These are phyloP conservation scores for Leishmania guyanensis DNA, from an alignment of 208 protist genomes.

Conservation along the genomic window DNA sequence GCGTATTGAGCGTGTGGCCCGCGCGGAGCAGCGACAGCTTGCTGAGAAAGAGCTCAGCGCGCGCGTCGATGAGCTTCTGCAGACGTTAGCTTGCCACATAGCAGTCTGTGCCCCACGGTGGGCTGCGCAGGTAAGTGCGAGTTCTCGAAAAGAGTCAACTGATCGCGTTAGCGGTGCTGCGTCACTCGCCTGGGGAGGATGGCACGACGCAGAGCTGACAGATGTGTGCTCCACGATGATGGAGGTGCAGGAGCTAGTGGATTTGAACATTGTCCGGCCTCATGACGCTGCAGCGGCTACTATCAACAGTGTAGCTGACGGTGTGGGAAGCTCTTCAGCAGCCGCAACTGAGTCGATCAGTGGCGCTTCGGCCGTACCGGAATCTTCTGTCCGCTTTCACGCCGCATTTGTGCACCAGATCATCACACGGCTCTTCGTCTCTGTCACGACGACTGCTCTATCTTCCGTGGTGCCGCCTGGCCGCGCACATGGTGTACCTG, in stretches of 20 bases:
- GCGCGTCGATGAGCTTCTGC: background rate
- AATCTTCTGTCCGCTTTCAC: slow-evolving; percentile 1
- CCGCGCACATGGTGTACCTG: background rate
- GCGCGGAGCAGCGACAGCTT: slow-evolving; percentile 2
- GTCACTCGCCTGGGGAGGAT: background rate
- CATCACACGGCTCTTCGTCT: background rate
- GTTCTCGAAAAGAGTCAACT: background rate
- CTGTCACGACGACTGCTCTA: background rate
- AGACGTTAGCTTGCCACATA: background rate
- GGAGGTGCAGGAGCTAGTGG: slow-evolving; percentile 11
- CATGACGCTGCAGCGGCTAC: background rate
- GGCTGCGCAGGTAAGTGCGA: background rate
- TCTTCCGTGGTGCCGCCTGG: background rate
- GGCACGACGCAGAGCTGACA: slow-evolving; percentile 9
- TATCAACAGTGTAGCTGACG: background rate
- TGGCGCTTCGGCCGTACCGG: background rate
- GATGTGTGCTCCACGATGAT: slow-evolving; percentile 5
- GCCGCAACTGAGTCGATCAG: background rate
- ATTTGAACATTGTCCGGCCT: background rate
- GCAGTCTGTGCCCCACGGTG: background rate
- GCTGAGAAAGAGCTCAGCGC: slow-evolving; percentile 5
- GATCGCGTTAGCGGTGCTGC: background rate
- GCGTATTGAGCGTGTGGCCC: slow-evolving; percentile 21
- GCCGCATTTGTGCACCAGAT: slow-evolving; percentile 10
- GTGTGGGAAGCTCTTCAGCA: background rate